Evolutionary conservation across 106 monocot genomes (phyloP).

Genomic region (Allium fistulosum): DNA sequence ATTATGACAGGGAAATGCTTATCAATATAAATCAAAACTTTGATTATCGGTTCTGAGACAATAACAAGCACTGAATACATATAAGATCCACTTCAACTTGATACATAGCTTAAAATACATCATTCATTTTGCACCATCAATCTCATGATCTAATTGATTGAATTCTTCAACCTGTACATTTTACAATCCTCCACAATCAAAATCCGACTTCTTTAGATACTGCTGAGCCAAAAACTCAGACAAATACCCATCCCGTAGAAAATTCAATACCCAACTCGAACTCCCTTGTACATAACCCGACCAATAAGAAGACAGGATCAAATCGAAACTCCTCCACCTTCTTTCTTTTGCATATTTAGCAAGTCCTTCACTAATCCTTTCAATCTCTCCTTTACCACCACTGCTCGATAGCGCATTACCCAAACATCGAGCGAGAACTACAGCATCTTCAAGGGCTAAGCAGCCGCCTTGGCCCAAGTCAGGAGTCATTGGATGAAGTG

Average conservation of each 20-base stretch:
- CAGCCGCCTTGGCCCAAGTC: constrained; percentile 79
- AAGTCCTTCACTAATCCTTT: constrained; percentile 29
- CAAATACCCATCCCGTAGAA: constrained; percentile 52
- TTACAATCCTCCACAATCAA: constrained; percentile 30
- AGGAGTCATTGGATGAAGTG: constrained; percentile 83
- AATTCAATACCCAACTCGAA: constrained; percentile 16
- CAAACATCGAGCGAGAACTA: constrained; percentile 57
- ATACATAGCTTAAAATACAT: background rate
- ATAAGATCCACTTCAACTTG: too few species aligned
- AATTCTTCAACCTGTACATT: too few species aligned
- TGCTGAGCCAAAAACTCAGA: constrained; percentile 17
- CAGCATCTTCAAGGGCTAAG: constrained; percentile 62
- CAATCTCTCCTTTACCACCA: constrained; percentile 9
- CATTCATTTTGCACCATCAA: constrained; percentile 2
- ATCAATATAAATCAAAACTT: too few species aligned
- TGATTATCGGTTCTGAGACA: too few species aligned
- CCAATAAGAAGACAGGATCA: constrained; percentile 40
- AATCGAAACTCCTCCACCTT: constrained; percentile 56
- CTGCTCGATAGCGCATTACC: constrained; percentile 17
- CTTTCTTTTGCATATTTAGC: constrained; percentile 48
- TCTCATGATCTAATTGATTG: background rate
- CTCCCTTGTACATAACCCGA: constrained; percentile 46
- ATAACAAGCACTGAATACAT: too few species aligned
- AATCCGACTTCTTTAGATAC: constrained; percentile 26
- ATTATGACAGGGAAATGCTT: too few species aligned